phyloP scores from a whole-genome alignment of 2,329 filamentous ascomycete species.

The Curvularia sp. region DNA sequence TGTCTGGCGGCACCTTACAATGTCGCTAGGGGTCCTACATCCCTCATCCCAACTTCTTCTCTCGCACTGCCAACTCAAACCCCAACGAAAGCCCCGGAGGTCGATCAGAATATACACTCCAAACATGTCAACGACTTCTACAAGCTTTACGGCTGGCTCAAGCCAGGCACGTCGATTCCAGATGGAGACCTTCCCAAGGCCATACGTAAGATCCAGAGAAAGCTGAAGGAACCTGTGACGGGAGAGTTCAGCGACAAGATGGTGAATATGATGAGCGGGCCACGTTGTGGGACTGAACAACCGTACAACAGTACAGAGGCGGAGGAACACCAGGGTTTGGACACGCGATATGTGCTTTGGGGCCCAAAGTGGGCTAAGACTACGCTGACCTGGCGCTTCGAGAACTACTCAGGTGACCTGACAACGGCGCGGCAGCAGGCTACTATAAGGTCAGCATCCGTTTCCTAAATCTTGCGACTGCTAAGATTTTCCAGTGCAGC shows the following conservation, averaged over 20 bases:
- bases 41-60: constrained; percentile 34
- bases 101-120: constrained; percentile 28
- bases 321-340: constrained; percentile 8
- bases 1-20: constrained; percentile 12
- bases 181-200: constrained; percentile 34
- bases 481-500: constrained; percentile 24
- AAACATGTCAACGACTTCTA: constrained; percentile 43
- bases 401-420: constrained; percentile 37
- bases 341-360: constrained; percentile 39
- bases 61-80: constrained; percentile 11
- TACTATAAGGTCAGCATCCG: constrained; percentile 31
- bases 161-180: constrained; percentile 28
- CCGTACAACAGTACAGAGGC: constrained; percentile 35
- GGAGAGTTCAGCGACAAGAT: constrained; percentile 38
- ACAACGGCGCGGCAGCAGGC: constrained; percentile 26
- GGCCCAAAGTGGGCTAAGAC: constrained; percentile 40
- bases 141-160: constrained; percentile 40
- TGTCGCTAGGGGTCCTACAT: constrained; percentile 15
- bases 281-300: constrained; percentile 36
- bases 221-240: constrained; percentile 35
- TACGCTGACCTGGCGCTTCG: constrained; percentile 37
- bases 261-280: constrained; percentile 35
- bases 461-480: background rate
- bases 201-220: constrained; percentile 39
- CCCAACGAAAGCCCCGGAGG: constrained; percentile 13